Percentiles rank a stretch among this genome's conserved stretches.
Conservation (phyloP, 2,329 filamentous ascomycete genomes). For the Hypoxylon rubiginosum region DNA sequence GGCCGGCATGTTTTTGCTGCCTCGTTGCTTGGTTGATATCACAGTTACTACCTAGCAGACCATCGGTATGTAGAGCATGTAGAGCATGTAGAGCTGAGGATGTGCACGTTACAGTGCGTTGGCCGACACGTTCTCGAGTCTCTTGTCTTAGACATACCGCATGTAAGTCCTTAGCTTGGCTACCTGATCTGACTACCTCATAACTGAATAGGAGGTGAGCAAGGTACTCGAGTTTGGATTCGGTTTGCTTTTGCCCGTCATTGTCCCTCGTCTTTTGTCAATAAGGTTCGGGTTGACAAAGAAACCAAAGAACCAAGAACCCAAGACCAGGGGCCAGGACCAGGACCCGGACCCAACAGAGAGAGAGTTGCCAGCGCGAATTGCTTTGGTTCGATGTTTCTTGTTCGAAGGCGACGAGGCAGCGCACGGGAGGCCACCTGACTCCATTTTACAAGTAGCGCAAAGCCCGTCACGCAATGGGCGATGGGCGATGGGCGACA, state of each 20-base stretch:
- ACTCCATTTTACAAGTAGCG: conserved; percentile 25
- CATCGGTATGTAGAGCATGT: background rate
- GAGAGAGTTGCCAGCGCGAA: background rate
- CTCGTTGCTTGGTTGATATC: conserved; percentile 30
- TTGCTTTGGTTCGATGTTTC: conserved; percentile 15
- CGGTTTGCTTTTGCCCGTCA: conserved; percentile 7
- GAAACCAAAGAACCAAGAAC: conserved; percentile 26
- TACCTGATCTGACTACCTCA: conserved; percentile 12
- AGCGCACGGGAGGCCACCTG: conserved; percentile 32
- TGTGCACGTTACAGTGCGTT: conserved; percentile 28
- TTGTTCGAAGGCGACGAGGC: conserved; percentile 26
- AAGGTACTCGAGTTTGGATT: conserved; percentile 26
- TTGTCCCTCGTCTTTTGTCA: conserved; percentile 28
- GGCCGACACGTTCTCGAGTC: conserved; percentile 15
- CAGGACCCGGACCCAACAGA: background rate
- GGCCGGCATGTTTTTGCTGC: conserved; percentile 25
- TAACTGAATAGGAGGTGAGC: conserved; percentile 9
- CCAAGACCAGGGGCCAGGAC: conserved; percentile 9
- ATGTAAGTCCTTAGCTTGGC: background rate
- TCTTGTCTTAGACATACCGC: conserved; percentile 34
- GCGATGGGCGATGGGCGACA: background rate
- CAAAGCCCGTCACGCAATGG: conserved; percentile 7
- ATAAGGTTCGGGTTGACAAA: conserved; percentile 33
- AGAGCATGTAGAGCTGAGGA: background rate
- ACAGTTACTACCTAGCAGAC: conserved; percentile 14